Conservation (phyloP, 805 yeast species). For the Zygosaccharomyces pseudorouxii region DNA sequence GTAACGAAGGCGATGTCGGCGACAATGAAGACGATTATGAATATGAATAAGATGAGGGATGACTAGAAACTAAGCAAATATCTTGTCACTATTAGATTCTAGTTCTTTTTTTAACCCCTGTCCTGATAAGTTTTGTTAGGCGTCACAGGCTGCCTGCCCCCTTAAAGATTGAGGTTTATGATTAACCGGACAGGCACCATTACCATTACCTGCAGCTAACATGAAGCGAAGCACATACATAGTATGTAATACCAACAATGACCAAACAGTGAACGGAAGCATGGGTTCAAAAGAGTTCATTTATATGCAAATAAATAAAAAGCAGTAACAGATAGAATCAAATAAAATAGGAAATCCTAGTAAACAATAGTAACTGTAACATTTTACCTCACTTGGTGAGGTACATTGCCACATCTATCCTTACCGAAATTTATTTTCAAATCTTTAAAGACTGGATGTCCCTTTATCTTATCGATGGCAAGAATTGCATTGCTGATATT, state of each 20-base stretch:
- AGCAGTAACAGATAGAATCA: neutral
- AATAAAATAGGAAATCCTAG: neutral
- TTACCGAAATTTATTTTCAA: conserved; percentile 88
- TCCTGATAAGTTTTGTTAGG: neutral
- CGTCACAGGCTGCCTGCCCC: neutral
- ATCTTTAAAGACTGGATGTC: conserved; percentile 59
- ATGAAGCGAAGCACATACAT: neutral
- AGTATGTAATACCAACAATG: neutral
- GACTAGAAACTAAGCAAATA: neutral
- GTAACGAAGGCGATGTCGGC: neutral
- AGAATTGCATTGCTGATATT: conserved; percentile 86
- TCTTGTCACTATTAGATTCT: neutral
- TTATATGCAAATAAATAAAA: neutral
- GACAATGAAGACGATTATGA: neutral
- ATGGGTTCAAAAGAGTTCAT: neutral
- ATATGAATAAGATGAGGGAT: neutral
- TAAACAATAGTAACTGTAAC: too few relatives aligned
- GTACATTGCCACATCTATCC: conserved; percentile 92
- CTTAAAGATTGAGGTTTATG: neutral
- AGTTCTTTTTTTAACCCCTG: neutral
- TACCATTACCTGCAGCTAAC: neutral
- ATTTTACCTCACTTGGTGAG: conserved; percentile 49
- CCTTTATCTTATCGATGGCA: conserved; percentile 87
- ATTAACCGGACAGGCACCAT: neutral
- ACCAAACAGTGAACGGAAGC: neutral